A percentile compares a stretch with the other conserved stretches of the same genome.
Conservation (phyloP, 148 eudicot genomes). For the Fagopyrum homotropicum region DNA sequence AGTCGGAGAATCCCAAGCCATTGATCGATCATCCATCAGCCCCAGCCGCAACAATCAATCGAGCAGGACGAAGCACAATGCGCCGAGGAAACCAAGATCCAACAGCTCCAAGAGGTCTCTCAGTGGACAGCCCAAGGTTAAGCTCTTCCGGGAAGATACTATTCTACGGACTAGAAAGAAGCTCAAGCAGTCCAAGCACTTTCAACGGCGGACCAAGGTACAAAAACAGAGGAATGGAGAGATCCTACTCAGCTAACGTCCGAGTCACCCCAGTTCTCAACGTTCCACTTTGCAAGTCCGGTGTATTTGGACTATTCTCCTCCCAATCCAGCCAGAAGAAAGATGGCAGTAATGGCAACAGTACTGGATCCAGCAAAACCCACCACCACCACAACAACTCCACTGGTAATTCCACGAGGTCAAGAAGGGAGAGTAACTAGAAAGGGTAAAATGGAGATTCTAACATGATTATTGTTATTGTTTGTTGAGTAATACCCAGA, state of each 20-base stretch:
- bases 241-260: slow-evolving; percentile 82
- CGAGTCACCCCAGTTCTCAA: slow-evolving; percentile 78
- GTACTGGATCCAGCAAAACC: slow-evolving; percentile 1
- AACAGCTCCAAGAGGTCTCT: slow-evolving; percentile 16
- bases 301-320: slow-evolving; percentile 53
- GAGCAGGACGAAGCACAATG: neutral
- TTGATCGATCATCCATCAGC: slow-evolving; percentile 15
- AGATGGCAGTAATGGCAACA: slow-evolving; percentile 14
- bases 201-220: slow-evolving; percentile 70
- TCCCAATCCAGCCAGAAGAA: slow-evolving; percentile 35
- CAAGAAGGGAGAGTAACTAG: slow-evolving; percentile 1
- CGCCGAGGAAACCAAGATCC: slow-evolving; percentile 27
- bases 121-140: slow-evolving; percentile 84
- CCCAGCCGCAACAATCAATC: neutral
- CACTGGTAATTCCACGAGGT: neutral
- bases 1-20: slow-evolving; percentile 20
- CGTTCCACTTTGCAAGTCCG: slow-evolving; percentile 80
- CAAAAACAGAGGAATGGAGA: slow-evolving; percentile 56
- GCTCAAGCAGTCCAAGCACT: slow-evolving; percentile 84
- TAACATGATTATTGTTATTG: neutral
- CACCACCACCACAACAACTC: slow-evolving; percentile 13
- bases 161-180: slow-evolving; percentile 63
- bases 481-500: slow-evolving; percentile 8
- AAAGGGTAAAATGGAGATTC: neutral
- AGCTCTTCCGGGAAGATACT: slow-evolving; percentile 78